Evolutionary conservation across 495 filamentous ascomycete genomes (phyloP), one percentile per base, ranked within the genome.

Genomic region (Chaetomium fimeti): DNA sequence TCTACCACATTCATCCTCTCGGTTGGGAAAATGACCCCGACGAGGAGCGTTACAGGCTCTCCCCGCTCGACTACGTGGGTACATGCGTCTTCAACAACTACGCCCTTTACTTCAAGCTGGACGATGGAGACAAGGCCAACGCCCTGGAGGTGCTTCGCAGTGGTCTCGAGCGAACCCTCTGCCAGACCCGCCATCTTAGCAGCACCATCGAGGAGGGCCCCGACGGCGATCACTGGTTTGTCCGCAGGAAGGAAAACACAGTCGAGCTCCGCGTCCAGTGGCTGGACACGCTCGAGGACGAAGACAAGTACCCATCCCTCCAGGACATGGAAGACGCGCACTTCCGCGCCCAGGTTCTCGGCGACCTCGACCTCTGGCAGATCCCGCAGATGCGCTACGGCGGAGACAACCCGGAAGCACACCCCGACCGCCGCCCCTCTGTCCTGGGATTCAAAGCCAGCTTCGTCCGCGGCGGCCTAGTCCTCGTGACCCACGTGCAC

Each of bases 251-350:
- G 13, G 25, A 0, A 1, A 18, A 28, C 49, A 27, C 49, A 2
- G 49, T 52, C 49, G 49, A 52, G 25, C 49, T 52, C 5, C 49
- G 18, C 49, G 49, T 24, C 6, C 49, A 52, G 25, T 52, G 49
- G 49, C 49, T 52, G 13, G 49, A 52, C 49, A 1, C 49, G 4
- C 22, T 24, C 22, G 49, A 18, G 24, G 22, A 52, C 13, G 49
- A 24, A 12, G 49, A 52, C 49, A 52, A 52, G 49, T 52, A 52
- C 25, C 49, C 49, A 2, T 52, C 49, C 2, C 12, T 52, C 1
- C 11, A 52, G 4, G 22, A 52, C 25, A 28, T 52, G 45, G 18
- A 48, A 20, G n/a, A 48, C n/a, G 24, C 45, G 5, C 49, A 52
- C 49, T 52, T 52, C 25, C 28, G 1, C 25, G 8, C 49, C 22